A percentile compares a stretch with the other conserved stretches of the same genome.
Conservation (phyloP, 192 early-diverging fungal genomes). For the Linnemannia zychae region DNA sequence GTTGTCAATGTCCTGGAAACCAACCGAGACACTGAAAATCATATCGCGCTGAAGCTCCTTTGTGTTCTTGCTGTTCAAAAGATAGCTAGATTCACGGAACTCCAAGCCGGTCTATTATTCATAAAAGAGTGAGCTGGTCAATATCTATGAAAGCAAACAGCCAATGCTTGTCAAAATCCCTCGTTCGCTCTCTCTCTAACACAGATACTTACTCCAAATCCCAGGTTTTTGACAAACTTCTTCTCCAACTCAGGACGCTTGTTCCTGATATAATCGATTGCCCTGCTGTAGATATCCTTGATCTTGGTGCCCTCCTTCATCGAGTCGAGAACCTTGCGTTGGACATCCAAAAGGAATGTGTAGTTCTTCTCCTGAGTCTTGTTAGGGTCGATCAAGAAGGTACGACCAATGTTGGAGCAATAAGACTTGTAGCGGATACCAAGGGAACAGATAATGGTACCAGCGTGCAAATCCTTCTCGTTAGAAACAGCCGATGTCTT, state of each 20-base stretch:
- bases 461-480: slow-evolving; percentile 82
- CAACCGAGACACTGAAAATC: slow-evolving; percentile 87
- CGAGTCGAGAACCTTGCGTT: slow-evolving; percentile 76
- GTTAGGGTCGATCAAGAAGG: slow-evolving; percentile 93
- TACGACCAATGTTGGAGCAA: slow-evolving; percentile 94
- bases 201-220: slow-evolving; percentile 76
- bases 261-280: slow-evolving; percentile 75
- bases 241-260: slow-evolving; percentile 88
- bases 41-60: slow-evolving; percentile 82
- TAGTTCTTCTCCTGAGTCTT: slow-evolving; percentile 96
- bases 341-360: slow-evolving; percentile 88
- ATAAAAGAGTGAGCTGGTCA: slow-evolving; percentile 16
- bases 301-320: slow-evolving; percentile 83
- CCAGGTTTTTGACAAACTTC: slow-evolving; percentile 90
- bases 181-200: not conserved
- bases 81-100: slow-evolving; percentile 88
- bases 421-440: slow-evolving; percentile 96
- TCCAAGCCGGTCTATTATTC: slow-evolving; percentile 89
- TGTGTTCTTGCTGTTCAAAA: slow-evolving; percentile 79
- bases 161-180: not conserved
- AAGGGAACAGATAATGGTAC: slow-evolving; percentile 93
- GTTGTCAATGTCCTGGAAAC: slow-evolving; percentile 89
- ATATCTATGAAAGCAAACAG: not conserved
- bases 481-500: slow-evolving; percentile 83
- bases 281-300: slow-evolving; percentile 82